Base-by-base conservation (phyloP, 345 rosid genomes). In the Acer campestre region DNA sequence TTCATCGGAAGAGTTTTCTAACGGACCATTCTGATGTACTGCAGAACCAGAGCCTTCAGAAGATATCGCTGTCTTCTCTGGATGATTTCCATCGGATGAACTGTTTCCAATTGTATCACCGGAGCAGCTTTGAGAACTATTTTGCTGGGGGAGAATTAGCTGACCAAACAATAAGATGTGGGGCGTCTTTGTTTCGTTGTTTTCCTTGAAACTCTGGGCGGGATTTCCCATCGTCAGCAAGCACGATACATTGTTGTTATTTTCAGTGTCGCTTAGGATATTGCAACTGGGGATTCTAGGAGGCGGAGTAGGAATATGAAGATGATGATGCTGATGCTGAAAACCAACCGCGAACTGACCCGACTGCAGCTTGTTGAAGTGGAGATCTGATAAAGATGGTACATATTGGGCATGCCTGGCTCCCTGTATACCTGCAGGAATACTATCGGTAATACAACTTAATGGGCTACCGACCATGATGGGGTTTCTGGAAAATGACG, bases 341-440 rank as follows among this genome's bases (percentile, higher is more conserved):
- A 86, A 84, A 71, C 83, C 83, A 73, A 82, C 72, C 35, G 92
- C 82, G 78, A 84, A 78, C 58, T 81, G 83, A 61, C 91, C 86
- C 18, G 85, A 77, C 66, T 85, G 93, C 81, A 89, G 85, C 76
- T 82, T 89, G 78, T 82, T 87, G 89, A 86, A 84, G 85, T 72
- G 91, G 84, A 88, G 87, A 80, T 94, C 94, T 64, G 93, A 82
- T 70, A 93, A 79, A 84, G 96, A 88, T 88, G 87, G 71, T 86
- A 89, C 97, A 73, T 85, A 88, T 76, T 86, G 93, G 79, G 94
- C 90, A 87, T 97, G 99, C 99, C 99, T 97, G 99, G 98, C 98
- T 97, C 98, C 99, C 99, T 97, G 99, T 90, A 97, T 89, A 88
- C 98, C 95, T 89, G 90, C 92, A 86, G 98, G 94, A 88, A 88